Percentiles rank a stretch among this genome's conserved stretches.
phyloP scores from a whole-genome alignment of 805 yeast genomes.

The Yamadazyma nakazawae region DNA sequence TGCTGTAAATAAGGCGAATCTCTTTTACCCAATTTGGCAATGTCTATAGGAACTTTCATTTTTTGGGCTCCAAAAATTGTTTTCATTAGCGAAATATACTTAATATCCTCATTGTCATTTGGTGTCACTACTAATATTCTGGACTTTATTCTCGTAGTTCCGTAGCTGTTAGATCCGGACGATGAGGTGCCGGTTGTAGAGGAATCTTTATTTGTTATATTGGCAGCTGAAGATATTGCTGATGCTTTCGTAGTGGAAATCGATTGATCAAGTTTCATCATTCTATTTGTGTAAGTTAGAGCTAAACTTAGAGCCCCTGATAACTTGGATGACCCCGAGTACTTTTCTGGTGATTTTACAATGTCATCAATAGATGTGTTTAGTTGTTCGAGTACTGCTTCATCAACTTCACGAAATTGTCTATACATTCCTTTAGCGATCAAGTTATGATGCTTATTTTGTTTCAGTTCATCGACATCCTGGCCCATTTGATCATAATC shows the following conservation, averaged over 20 bases:
- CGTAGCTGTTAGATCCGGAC: constrained; percentile 15
- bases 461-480: constrained; percentile 6
- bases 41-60: constrained; percentile 84
- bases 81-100: constrained; percentile 92
- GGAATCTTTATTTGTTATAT: constrained; percentile 15
- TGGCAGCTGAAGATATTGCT: constrained; percentile 39
- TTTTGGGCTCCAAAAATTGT: constrained; percentile 95
- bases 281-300: constrained; percentile 71
- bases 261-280: constrained; percentile 49
- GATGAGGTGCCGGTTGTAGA: constrained; percentile 13
- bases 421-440: constrained; percentile 71
- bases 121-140: constrained; percentile 58
- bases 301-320: constrained; percentile 84
- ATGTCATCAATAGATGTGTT: constrained; percentile 27
- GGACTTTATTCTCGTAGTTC: constrained; percentile 29
- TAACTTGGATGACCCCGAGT: constrained; percentile 28
- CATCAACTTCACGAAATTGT: constrained; percentile 79
- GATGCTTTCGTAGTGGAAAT: constrained; percentile 43
- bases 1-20: constrained; percentile 87
- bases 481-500: constrained; percentile 14
- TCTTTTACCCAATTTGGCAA: constrained; percentile 65
- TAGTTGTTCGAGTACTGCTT: constrained; percentile 59
- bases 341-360: constrained; percentile 16
- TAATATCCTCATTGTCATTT: constrained; percentile 70
- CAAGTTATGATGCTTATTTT: constrained; percentile 7